Evolutionary conservation across 1,139 yeast species (phyloP).

Genomic region (Ogataea hybrid): DNA sequence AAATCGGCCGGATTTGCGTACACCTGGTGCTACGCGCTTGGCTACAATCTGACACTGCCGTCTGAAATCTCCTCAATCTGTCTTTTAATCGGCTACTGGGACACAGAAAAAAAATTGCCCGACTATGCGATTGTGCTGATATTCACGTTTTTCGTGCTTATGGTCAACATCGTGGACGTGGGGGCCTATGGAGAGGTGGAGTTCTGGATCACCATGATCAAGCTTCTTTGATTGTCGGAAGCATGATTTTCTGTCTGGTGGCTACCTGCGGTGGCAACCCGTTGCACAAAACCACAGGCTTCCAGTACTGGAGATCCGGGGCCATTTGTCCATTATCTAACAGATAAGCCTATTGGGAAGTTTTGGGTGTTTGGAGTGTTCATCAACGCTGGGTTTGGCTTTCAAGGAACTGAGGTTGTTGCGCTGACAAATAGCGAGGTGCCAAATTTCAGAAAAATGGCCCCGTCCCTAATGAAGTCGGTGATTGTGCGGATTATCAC

Average conservation of each 20-base stretch:
- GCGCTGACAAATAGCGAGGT: constrained; percentile 92
- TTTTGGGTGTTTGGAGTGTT: constrained; percentile 60
- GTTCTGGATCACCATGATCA: constrained; percentile 65
- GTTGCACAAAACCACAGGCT: constrained; percentile 59
- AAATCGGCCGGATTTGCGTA: constrained; percentile 75
- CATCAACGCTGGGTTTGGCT: constrained; percentile 68
- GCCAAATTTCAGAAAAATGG: constrained; percentile 73
- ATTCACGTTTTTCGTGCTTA: constrained; percentile 53
- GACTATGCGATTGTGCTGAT: constrained; percentile 75
- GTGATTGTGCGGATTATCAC: constrained; percentile 78
- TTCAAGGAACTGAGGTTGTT: constrained; percentile 78
- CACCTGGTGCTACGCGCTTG: constrained; percentile 81
- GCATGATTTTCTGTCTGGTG: constrained; percentile 48
- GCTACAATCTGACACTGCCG: constrained; percentile 80
- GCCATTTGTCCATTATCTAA: constrained; percentile 58
- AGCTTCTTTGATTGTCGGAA: constrained; percentile 52
- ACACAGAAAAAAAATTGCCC: constrained; percentile 48
- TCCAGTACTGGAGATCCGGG: constrained; percentile 92
- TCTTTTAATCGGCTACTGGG: constrained; percentile 72
- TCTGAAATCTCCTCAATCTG: constrained; percentile 78
- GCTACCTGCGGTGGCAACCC: constrained; percentile 41
- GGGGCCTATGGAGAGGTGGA: constrained; percentile 65
- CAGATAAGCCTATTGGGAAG: constrained; percentile 47
- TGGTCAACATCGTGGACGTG: constrained; percentile 60
- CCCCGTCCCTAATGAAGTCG: constrained; percentile 82